These are phyloP conservation scores for Solanum aculeatissimum DNA, from an alignment of 305 asterid species.

Conservation along the genomic window DNA sequence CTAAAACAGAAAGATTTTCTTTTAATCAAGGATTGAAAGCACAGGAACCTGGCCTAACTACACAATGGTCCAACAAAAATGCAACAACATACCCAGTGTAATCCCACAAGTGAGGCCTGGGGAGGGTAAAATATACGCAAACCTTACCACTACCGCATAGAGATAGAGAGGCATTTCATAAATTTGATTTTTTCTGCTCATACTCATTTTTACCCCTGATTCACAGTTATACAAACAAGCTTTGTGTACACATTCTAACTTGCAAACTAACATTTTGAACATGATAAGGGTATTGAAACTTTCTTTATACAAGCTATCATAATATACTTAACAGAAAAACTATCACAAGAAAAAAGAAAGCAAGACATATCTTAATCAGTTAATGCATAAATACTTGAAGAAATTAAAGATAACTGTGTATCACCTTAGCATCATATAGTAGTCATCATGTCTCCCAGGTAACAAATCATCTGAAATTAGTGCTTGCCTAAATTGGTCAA, in stretches of 20 bases:
- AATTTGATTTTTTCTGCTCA: not conserved
- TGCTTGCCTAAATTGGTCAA: slow-evolving; percentile 25
- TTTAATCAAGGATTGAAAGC: not conserved
- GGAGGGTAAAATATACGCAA: too few species aligned
- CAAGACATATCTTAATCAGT: not conserved
- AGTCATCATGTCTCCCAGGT: slow-evolving; percentile 23
- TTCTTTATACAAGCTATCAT: not conserved
- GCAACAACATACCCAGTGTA: too few species aligned
- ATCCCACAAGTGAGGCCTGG: too few species aligned
- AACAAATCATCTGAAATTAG: slow-evolving; percentile 18
- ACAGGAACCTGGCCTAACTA: not conserved
- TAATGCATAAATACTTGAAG: not conserved
- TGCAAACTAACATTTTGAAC: not conserved
- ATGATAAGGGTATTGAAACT: not conserved
- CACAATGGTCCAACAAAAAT: not conserved
- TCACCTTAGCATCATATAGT: slow-evolving; percentile 25
- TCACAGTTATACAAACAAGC: not conserved
- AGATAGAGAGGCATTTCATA: not conserved
- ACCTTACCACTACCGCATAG: too few species aligned
- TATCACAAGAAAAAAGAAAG: not conserved
- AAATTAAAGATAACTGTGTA: not conserved
- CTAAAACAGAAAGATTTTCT: not conserved
- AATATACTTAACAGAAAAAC: not conserved
- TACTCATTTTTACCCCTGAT: not conserved
- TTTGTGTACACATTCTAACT: not conserved